Percentiles rank a stretch among this genome's conserved stretches.
These are phyloP conservation scores for Aphanomyces stellatus DNA, from an alignment of 352 stramenopile species.

Conservation along the genomic window DNA sequence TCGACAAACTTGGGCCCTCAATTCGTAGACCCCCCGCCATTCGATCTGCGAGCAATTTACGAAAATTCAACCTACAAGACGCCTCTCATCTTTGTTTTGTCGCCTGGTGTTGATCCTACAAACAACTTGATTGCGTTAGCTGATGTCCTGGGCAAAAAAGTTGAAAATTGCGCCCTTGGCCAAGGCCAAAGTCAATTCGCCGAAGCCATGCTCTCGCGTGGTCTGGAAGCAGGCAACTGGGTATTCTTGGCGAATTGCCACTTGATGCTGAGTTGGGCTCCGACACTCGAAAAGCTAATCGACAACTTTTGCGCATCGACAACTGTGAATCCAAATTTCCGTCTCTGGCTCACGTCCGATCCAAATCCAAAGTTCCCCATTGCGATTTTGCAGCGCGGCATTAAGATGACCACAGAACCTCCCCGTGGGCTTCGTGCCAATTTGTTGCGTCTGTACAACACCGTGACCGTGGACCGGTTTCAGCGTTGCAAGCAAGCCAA, in stretches of 20 bases:
- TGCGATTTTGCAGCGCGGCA: constrained; percentile 88
- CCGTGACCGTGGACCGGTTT: constrained; percentile 83
- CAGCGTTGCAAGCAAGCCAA: constrained; percentile 63
- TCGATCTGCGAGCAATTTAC: constrained; percentile 89
- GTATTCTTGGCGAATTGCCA: constrained; percentile 96
- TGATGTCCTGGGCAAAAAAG: constrained; percentile 64
- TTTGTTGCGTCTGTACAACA: constrained; percentile 92
- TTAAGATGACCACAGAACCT: constrained; percentile 97
- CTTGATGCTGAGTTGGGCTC: constrained; percentile 93
- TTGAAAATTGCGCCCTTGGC: constrained; percentile 89
- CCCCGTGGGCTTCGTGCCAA: constrained; percentile 90
- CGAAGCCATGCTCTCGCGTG: constrained; percentile 82
- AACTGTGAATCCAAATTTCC: constrained; percentile 81
- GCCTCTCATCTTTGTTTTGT: constrained; percentile 94
- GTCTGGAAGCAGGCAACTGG: constrained; percentile 84
- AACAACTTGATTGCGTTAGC: constrained; percentile 86
- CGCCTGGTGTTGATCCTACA: constrained; percentile 91
- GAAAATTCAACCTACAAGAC: constrained; percentile 81
- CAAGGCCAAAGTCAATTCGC: constrained; percentile 91
- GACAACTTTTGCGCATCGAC: constrained; percentile 71
- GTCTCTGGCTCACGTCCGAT: constrained; percentile 90
- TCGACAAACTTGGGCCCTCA: constrained; percentile 83
- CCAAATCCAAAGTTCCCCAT: constrained; percentile 94
- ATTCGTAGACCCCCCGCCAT: constrained; percentile 91
- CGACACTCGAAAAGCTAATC: constrained; percentile 91